Conservation (phyloP, 2,329 filamentous ascomycete species). For the Daldinia sp. region DNA sequence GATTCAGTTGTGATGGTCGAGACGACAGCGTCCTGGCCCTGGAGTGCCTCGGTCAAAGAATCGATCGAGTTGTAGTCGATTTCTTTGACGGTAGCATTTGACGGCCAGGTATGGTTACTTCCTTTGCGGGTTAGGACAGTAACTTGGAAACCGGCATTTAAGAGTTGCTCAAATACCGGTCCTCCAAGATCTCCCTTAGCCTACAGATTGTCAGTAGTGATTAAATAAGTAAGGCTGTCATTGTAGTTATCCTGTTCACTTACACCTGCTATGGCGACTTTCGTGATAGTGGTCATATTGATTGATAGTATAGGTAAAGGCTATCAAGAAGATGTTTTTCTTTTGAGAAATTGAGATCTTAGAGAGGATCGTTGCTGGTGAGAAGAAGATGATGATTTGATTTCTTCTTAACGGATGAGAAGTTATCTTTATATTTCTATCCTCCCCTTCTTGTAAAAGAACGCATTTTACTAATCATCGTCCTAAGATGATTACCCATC, state of each 20-base stretch:
- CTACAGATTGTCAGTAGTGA: conserved; percentile 19
- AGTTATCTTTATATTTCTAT: conserved; percentile 15
- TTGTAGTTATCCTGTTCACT: not conserved
- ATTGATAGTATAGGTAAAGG: conserved; percentile 16
- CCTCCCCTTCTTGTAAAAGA: not conserved
- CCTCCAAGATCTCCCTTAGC: conserved; percentile 54
- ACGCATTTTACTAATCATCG: conserved; percentile 12
- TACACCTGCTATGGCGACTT: conserved; percentile 44
- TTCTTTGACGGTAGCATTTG: conserved; percentile 57
- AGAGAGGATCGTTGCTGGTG: not conserved
- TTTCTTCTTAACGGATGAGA: not conserved
- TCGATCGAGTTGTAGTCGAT: conserved; percentile 62
- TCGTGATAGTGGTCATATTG: conserved; percentile 41
- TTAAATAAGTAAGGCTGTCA: not conserved
- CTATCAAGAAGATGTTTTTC: not conserved
- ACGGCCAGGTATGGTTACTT: conserved; percentile 54
- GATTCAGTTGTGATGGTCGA: conserved; percentile 57
- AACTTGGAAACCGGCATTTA: conserved; percentile 60
- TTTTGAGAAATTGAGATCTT: not conserved
- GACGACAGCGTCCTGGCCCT: conserved; percentile 70
- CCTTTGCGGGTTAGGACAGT: conserved; percentile 66
- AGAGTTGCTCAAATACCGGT: conserved; percentile 54
- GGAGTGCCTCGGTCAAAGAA: conserved; percentile 62
- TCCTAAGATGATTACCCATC: not conserved
- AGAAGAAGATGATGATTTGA: conserved; percentile 1